Evolutionary conservation across 495 filamentous ascomycete species (phyloP).

Genomic region (Neurospora sp.): DNA sequence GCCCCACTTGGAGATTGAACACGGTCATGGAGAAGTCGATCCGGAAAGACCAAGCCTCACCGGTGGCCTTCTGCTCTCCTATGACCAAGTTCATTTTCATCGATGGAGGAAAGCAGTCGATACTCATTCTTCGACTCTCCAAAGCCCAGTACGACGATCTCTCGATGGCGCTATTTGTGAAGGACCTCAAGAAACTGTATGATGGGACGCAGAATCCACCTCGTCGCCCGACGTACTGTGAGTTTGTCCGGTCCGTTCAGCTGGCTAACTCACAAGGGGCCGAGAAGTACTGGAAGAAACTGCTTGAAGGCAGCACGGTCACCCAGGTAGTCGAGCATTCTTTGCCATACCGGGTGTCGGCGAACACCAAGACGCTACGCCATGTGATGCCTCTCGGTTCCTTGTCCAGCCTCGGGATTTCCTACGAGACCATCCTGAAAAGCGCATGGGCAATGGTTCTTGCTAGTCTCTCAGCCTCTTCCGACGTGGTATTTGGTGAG

Average conservation of each 20-base stretch:
- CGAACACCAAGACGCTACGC: slow-evolving; percentile 25
- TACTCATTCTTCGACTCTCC: slow-evolving; percentile 32
- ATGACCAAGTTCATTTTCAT: slow-evolving; percentile 38
- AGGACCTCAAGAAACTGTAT: slow-evolving; percentile 35
- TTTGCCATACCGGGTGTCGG: slow-evolving; percentile 25
- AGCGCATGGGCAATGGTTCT: slow-evolving; percentile 40
- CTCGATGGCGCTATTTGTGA: slow-evolving; percentile 30
- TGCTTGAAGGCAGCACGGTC: slow-evolving; percentile 31
- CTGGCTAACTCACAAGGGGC: slow-evolving; percentile 25
- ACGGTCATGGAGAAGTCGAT: slow-evolving; percentile 28
- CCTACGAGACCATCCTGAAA: slow-evolving; percentile 36
- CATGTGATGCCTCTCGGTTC: slow-evolving; percentile 28
- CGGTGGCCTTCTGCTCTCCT: slow-evolving; percentile 29
- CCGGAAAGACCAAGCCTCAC: slow-evolving; percentile 27
- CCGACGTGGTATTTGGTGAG: slow-evolving; percentile 41
- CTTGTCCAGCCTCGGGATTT: slow-evolving; percentile 20
- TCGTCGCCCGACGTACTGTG: slow-evolving; percentile 31
- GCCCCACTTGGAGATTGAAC: slow-evolving; percentile 31
- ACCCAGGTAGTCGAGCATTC: slow-evolving; percentile 33
- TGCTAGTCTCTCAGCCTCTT: slow-evolving; percentile 30
- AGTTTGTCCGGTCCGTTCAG: slow-evolving; percentile 29
- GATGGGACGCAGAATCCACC: slow-evolving; percentile 21
- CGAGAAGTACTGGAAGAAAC: slow-evolving; percentile 30
- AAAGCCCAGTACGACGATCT: slow-evolving; percentile 38
- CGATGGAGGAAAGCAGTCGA: slow-evolving; percentile 36